These are phyloP conservation scores for Ilyonectria sp. DNA, from an alignment of 2,329 filamentous ascomycete genomes.

Conservation along the genomic window DNA sequence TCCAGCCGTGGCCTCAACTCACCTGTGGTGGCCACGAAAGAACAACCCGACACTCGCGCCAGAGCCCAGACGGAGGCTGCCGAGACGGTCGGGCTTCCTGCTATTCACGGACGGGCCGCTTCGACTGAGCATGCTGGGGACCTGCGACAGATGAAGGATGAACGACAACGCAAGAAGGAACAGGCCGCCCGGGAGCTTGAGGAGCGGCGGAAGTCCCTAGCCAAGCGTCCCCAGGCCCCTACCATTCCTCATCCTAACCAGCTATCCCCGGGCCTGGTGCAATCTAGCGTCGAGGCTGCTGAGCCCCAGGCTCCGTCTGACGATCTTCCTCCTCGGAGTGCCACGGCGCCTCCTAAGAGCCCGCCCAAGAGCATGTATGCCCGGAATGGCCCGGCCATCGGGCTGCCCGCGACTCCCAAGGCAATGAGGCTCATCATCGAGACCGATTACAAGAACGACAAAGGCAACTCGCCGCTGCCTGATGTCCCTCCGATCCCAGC, in stretches of 20 bases:
- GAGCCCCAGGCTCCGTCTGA: conserved; percentile 58
- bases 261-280: conserved; percentile 52
- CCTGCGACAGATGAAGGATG: conserved; percentile 69
- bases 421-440: conserved; percentile 89
- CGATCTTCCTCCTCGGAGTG: conserved; percentile 71
- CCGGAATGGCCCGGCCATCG: conserved; percentile 70
- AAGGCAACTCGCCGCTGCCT: conserved; percentile 60
- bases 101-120: conserved; percentile 52
- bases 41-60: conserved; percentile 59
- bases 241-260: conserved; percentile 82
- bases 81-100: conserved; percentile 52
- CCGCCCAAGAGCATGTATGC: conserved; percentile 66
- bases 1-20: conserved; percentile 59
- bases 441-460: conserved; percentile 63
- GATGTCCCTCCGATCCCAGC: conserved; percentile 69
- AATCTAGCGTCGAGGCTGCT: conserved; percentile 58
- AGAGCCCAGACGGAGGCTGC: conserved; percentile 51
- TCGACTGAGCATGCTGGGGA: conserved; percentile 68
- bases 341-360: conserved; percentile 71
- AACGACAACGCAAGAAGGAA: conserved; percentile 78
- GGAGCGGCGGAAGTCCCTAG: conserved; percentile 87
- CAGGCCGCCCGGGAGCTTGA: conserved; percentile 88
- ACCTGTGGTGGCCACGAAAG: conserved; percentile 53
- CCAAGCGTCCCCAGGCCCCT: conserved; percentile 83
- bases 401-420: conserved; percentile 91